Conservation (phyloP, 2,329 filamentous ascomycete genomes). For the Lecanicillium sp. region DNA sequence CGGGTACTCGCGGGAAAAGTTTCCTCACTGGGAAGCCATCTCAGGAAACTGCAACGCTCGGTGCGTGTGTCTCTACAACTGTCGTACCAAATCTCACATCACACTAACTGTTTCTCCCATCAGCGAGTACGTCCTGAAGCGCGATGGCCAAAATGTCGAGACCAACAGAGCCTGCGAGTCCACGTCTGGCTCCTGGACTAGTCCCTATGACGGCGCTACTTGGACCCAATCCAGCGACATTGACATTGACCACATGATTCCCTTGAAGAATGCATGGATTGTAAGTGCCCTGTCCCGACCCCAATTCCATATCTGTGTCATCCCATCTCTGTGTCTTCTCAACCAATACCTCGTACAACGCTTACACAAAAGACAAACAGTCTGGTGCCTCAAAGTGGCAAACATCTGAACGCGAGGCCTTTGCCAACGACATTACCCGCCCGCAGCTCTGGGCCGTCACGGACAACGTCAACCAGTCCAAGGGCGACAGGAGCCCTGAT, state of each 20-base stretch:
- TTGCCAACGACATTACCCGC: conserved; percentile 68
- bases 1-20: conserved; percentile 57
- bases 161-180: conserved; percentile 51
- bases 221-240: conserved; percentile 63
- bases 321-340: background rate
- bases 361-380: conserved; percentile 24
- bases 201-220: conserved; percentile 64
- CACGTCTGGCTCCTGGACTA: conserved; percentile 59
- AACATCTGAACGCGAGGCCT: conserved; percentile 53
- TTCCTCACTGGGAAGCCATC: conserved; percentile 64
- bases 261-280: conserved; percentile 73
- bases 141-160: conserved; percentile 60
- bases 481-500: conserved; percentile 68
- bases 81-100: background rate
- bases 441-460: conserved; percentile 77
- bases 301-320: background rate
- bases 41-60: conserved; percentile 61
- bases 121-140: conserved; percentile 60
- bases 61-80: too few species aligned
- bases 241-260: conserved; percentile 80
- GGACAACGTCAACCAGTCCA: conserved; percentile 63
- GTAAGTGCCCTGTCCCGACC: conserved; percentile 26
- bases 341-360: background rate
- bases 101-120: background rate
- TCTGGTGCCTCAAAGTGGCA: conserved; percentile 69